These are phyloP conservation scores for Thelonectria discophora DNA, from an alignment of 2,329 filamentous ascomycete species.

Conservation along the genomic window DNA sequence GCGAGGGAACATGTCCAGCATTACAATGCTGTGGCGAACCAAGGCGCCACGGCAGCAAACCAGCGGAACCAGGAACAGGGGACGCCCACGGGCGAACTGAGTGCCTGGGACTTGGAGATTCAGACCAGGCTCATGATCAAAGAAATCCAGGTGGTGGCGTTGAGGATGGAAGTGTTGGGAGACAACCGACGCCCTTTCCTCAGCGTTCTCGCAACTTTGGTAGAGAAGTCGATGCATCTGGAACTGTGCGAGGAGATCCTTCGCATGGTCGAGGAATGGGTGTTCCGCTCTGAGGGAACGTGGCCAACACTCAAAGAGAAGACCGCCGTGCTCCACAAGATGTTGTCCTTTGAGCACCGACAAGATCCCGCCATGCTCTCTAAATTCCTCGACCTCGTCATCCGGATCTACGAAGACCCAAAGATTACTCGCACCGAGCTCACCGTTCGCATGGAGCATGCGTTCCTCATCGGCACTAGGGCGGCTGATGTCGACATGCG, in stretches of 20 bases:
- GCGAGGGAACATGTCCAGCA: conserved; percentile 91
- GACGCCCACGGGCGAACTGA: conserved; percentile 65
- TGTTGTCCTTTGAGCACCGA: conserved; percentile 93
- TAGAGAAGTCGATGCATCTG: conserved; percentile 92
- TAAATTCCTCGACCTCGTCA: conserved; percentile 94
- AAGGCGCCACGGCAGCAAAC: conserved; percentile 53
- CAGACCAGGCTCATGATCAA: conserved; percentile 93
- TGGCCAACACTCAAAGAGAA: conserved; percentile 99
- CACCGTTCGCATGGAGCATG: conserved; percentile 96
- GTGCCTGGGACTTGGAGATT: conserved; percentile 83
- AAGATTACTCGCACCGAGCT: conserved; percentile 95
- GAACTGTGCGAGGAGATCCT: conserved; percentile 91
- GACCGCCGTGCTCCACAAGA: conserved; percentile 98
- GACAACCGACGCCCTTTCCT: conserved; percentile 93
- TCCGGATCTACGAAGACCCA: conserved; percentile 96
- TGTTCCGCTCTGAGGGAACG: conserved; percentile 93
- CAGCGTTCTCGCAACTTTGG: conserved; percentile 91
- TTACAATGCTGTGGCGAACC: conserved; percentile 67
- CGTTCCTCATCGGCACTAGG: conserved; percentile 93
- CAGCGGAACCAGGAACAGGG: conserved; percentile 63
- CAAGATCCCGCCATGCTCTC: conserved; percentile 84
- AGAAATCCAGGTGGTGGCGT: conserved; percentile 89
- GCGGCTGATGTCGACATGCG: conserved; percentile 96
- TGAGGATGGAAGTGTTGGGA: conserved; percentile 90
- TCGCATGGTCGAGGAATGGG: conserved; percentile 93